Conservation (phyloP, 2,329 filamentous ascomycete species). For the Teratosphaeria epicoccoides region DNA sequence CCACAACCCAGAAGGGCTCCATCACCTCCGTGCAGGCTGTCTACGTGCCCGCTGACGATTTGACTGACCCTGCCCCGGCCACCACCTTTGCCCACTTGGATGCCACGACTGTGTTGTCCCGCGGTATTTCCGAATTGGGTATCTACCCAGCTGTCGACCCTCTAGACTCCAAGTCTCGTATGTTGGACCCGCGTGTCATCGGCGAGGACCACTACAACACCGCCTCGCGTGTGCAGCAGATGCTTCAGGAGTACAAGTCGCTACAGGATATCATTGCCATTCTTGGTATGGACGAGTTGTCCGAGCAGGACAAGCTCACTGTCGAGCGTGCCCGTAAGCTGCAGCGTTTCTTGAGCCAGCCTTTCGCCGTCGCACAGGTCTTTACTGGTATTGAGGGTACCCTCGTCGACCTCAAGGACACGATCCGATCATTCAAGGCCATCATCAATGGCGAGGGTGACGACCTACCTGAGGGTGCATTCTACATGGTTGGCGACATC, state of each 20-base stretch:
- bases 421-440: constrained; percentile 92
- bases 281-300: constrained; percentile 99
- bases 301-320: constrained; percentile 97
- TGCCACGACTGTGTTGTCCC: constrained; percentile 99
- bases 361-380: constrained; percentile 81
- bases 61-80: constrained; percentile 98
- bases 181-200: constrained; percentile 97
- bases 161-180: constrained; percentile 98
- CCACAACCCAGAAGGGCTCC: constrained; percentile 97
- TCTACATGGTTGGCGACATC: constrained; percentile 99
- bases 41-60: constrained; percentile 99
- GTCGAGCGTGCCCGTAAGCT: constrained; percentile 99
- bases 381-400: constrained; percentile 93
- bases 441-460: constrained; percentile 94
- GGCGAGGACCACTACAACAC: constrained; percentile 96
- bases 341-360: constrained; percentile 99
- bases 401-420: constrained; percentile 98
- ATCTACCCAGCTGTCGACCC: constrained; percentile 99
- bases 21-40: constrained; percentile 99
- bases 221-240: constrained; percentile 93
- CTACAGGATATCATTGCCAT: constrained; percentile 99
- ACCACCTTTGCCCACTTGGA: constrained; percentile 99
- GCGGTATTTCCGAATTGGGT: constrained; percentile 99
- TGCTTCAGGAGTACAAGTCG: constrained; percentile 99
- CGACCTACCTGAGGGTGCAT: constrained; percentile 81